phyloP scores from a whole-genome alignment of 306 rosid species.

The Fragaria ananassa region DNA sequence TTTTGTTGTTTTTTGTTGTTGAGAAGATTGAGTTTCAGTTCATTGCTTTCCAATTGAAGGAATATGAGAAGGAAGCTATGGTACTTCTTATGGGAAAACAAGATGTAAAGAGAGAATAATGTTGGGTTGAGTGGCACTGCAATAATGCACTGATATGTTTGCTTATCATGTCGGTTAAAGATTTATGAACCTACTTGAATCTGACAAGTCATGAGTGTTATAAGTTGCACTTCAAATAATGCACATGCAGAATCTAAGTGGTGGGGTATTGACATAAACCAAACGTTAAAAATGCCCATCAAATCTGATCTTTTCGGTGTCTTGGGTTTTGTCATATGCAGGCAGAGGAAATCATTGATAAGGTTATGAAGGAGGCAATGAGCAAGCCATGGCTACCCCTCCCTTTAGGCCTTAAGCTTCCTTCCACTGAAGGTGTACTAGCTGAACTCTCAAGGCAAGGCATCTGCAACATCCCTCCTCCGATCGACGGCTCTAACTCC shows the following conservation, averaged over 20 bases:
- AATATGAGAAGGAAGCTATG: neutral
- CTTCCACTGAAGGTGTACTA: slow-evolving; percentile 74
- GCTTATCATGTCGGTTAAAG: neutral
- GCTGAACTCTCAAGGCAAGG: slow-evolving; percentile 81
- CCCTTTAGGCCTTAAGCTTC: slow-evolving; percentile 90
- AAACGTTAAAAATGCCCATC: neutral
- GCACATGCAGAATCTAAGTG: neutral
- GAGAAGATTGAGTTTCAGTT: neutral
- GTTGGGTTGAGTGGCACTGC: neutral
- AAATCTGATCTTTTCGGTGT: neutral
- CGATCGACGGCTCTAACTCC: slow-evolving; percentile 30
- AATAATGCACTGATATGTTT: neutral
- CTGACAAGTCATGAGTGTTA: slow-evolving; percentile 3
- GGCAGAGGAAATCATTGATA: slow-evolving; percentile 92
- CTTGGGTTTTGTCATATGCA: slow-evolving; percentile 30
- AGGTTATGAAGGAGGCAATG: slow-evolving; percentile 80
- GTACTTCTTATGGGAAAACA: neutral
- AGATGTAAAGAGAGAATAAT: neutral
- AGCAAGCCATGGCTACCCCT: slow-evolving; percentile 93
- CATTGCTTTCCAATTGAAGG: neutral
- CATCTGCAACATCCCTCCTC: slow-evolving; percentile 58
- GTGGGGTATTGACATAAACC: neutral
- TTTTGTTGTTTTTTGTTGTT: no score
- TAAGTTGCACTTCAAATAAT: neutral
- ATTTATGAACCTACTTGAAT: neutral